These are phyloP conservation scores for Kuraishia floccosa DNA, from an alignment of 805 yeast species.

Conservation along the genomic window DNA sequence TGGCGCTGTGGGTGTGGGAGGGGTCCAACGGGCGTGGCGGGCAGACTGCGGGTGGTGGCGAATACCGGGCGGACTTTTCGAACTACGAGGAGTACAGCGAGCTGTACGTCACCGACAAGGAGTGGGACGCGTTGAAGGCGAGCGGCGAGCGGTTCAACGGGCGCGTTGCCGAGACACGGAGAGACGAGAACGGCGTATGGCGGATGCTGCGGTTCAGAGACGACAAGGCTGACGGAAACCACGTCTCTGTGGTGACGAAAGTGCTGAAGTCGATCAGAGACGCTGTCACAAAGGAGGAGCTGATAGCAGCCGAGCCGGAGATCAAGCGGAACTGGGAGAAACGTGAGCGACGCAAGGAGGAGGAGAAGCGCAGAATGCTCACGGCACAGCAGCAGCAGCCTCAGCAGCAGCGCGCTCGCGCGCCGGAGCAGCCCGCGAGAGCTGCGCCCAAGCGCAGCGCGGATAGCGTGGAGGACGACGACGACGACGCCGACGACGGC, in stretches of 20 bases:
- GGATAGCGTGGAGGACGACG: constrained; percentile 11
- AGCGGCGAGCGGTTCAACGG: constrained; percentile 79
- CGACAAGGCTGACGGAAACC: constrained; percentile 86
- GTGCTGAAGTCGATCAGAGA: constrained; percentile 79
- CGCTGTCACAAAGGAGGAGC: constrained; percentile 72
- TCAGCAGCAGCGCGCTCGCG: background rate
- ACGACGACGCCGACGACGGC: constrained; percentile 14
- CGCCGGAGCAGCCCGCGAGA: background rate
- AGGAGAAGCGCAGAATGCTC: constrained; percentile 3
- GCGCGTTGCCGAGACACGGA: constrained; percentile 76
- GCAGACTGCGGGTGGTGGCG: constrained; percentile 19
- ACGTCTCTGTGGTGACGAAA: constrained; percentile 66
- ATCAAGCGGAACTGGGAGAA: constrained; percentile 55
- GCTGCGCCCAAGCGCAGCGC: background rate
- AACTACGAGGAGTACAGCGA: constrained; percentile 59
- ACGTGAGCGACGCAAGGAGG: constrained; percentile 32
- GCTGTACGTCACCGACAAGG: constrained; percentile 50
- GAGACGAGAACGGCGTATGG: constrained; percentile 63
- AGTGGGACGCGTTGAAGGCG: constrained; percentile 69
- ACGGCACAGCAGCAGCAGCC: background rate
- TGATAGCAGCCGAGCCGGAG: constrained; percentile 41
- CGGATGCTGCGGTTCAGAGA: constrained; percentile 80
- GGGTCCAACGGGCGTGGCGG: constrained; percentile 39
- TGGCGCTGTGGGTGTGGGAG: constrained; percentile 67
- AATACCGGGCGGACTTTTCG: constrained; percentile 18